These are phyloP conservation scores for Ophiocordyceps camponoti-rufipedis DNA, from an alignment of 2,329 filamentous ascomycete species.

Conservation along the genomic window DNA sequence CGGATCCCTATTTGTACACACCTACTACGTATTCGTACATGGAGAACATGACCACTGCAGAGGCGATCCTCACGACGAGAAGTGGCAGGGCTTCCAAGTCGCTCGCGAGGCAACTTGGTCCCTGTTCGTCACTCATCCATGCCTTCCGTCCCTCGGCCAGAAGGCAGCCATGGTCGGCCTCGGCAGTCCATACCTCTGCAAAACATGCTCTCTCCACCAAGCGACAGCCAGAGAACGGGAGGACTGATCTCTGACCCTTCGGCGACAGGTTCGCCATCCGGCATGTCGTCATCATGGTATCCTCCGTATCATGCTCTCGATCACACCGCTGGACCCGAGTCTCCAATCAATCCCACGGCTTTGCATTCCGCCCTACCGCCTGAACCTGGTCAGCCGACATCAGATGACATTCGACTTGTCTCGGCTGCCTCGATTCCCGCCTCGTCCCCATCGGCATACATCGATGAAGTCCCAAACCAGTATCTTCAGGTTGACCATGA, in stretches of 20 bases:
- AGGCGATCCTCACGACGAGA: no score
- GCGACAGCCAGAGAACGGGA: neutral
- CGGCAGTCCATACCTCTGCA: constrained; percentile 50
- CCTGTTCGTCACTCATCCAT: neutral
- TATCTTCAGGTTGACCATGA: constrained; percentile 34
- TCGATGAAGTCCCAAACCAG: constrained; percentile 13
- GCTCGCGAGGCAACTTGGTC: no score
- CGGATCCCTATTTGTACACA: no score
- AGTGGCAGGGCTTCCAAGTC: no score
- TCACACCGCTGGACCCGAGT: constrained; percentile 19
- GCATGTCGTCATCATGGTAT: constrained; percentile 34
- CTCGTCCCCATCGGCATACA: constrained; percentile 10
- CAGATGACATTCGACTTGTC: constrained; percentile 9
- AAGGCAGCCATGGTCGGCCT: constrained; percentile 8
- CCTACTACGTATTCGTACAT: no score
- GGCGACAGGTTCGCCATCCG: constrained; percentile 11
- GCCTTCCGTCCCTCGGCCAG: neutral
- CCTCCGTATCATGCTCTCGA: constrained; percentile 22
- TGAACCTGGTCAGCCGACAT: constrained; percentile 20
- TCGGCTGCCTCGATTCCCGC: constrained; percentile 11
- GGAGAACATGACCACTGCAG: no score
- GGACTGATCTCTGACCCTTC: neutral
- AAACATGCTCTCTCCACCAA: constrained; percentile 25
- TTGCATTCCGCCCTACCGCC: constrained; percentile 37
- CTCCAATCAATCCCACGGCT: constrained; percentile 33